Evolutionary conservation across 345 rosid species (phyloP).

Genomic region (Zanthoxylum bungeanum): DNA sequence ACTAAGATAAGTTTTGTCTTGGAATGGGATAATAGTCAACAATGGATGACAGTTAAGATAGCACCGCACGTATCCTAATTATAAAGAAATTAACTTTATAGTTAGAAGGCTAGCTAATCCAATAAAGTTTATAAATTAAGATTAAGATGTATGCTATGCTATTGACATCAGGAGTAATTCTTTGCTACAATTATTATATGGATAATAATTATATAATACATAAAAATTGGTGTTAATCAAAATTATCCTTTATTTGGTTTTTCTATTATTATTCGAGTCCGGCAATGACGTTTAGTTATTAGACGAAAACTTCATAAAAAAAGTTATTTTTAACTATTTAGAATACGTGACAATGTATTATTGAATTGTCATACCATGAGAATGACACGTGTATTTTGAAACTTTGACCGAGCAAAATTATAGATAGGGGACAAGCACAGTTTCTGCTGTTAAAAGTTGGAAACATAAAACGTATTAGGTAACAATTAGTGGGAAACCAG

Average conservation of each 20-base stretch:
- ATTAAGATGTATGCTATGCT: too few relatives aligned
- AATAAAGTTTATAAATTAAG: background rate
- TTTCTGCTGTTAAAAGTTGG: conserved; percentile 21
- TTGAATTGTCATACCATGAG: too few relatives aligned
- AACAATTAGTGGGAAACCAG: conserved; percentile 18
- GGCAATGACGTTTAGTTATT: too few relatives aligned
- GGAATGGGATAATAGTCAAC: background rate
- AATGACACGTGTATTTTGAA: background rate
- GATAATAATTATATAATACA: too few relatives aligned
- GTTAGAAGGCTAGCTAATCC: background rate
- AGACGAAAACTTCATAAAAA: too few relatives aligned
- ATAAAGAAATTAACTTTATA: background rate
- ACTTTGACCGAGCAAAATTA: background rate
- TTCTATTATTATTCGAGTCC: too few relatives aligned
- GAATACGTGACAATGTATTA: background rate
- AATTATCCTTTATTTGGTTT: too few relatives aligned
- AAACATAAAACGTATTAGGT: conserved; percentile 7
- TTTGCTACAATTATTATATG: too few relatives aligned
- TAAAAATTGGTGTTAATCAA: too few relatives aligned
- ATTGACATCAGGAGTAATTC: too few relatives aligned
- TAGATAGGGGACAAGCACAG: conserved; percentile 20
- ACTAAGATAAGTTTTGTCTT: background rate
- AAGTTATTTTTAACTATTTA: too few relatives aligned
- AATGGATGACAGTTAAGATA: background rate
- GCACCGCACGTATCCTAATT: background rate